phyloP scores from a whole-genome alignment of 129 eudicot genomes.

The Pseudognaphalium luteoalbum region DNA sequence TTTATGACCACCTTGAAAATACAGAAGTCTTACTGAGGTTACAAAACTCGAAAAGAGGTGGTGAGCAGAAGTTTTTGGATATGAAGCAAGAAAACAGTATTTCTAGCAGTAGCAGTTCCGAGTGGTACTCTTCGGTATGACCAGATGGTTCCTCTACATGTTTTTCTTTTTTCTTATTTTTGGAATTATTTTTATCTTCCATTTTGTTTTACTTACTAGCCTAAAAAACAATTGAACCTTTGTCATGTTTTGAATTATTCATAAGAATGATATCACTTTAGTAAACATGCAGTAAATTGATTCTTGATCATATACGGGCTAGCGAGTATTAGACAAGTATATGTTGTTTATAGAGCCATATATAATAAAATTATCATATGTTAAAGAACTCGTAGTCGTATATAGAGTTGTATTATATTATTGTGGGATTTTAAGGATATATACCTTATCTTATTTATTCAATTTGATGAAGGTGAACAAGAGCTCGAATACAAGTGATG shows the following conservation, averaged over 20 bases:
- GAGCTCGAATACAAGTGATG: constrained; percentile 31
- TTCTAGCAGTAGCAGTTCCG: constrained; percentile 22
- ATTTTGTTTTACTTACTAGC: constrained; percentile 11
- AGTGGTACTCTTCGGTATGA: constrained; percentile 38
- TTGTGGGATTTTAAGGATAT: background rate
- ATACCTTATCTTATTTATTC: background rate
- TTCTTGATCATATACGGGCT: background rate
- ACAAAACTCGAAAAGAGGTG: background rate
- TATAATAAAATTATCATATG: too few relatives aligned
- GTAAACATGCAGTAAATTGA: background rate
- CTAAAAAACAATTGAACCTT: background rate
- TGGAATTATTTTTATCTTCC: background rate
- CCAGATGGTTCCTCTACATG: constrained; percentile 1
- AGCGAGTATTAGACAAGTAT: background rate
- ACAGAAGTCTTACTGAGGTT: constrained; percentile 15
- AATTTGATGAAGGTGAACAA: constrained; percentile 34
- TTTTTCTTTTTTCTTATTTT: background rate
- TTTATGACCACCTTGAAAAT: constrained; percentile 1
- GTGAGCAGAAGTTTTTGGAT: constrained; percentile 12
- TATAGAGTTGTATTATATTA: background rate
- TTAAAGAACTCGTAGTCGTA: background rate
- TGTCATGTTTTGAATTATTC: constrained; percentile 13
- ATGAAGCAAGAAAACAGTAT: constrained; percentile 23
- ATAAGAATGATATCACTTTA: background rate
- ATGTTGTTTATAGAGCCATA: background rate